Base-by-base conservation (phyloP, 176 grass and related monocot species). In the Musa troglodytarum region DNA sequence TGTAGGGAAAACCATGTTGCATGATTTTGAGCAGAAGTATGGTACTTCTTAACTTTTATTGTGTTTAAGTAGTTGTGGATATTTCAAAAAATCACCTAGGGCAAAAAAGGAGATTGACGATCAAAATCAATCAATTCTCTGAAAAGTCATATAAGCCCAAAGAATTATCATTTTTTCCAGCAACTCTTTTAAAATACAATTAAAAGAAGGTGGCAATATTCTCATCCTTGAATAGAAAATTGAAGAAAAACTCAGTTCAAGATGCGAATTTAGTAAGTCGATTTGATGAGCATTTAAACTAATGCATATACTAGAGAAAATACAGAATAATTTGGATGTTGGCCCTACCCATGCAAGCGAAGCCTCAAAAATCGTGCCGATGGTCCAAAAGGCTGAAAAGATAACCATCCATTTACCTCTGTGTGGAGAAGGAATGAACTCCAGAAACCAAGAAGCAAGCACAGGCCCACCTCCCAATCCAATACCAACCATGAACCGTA, bases 401-500 rank as follows among this genome's bases (percentile, higher is more conserved):
- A 89, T 26, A 34, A 98, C 90, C 94, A 98, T 98, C 94, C 94
- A 98, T 63, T 86, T 91, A 83, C 94, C 94, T 79, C 90, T 84
- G 81, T 78, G 83, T 72, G 94, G 88, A 80, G 94, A 86, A 75
- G 94, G 94, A 81, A 93, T 87, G 76, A 98, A 98, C 83, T 98
- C 94, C 82, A 98, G 77, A 80, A 98, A 98, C 94, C 90, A 98
- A 71, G 94, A 98, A 51, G 85, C 82, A 17, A 98, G 94, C 52
- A 98, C 88, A 52, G 94, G 94, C 54, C 94, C 94, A 74, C 94
- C 94, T 70, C 94, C 94, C 78, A 98, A 85, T 22, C 90, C 94
- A 78, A 98, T 68, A 56, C 94, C 94, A 76, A 98, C 94, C 75
- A 98, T 76, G 81, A 98, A 98, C 70, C 94, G 83, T 51, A 93